Base-by-base conservation (phyloP, 2,329 filamentous ascomycete species). In the Microcyclospora tardicrescens region DNA sequence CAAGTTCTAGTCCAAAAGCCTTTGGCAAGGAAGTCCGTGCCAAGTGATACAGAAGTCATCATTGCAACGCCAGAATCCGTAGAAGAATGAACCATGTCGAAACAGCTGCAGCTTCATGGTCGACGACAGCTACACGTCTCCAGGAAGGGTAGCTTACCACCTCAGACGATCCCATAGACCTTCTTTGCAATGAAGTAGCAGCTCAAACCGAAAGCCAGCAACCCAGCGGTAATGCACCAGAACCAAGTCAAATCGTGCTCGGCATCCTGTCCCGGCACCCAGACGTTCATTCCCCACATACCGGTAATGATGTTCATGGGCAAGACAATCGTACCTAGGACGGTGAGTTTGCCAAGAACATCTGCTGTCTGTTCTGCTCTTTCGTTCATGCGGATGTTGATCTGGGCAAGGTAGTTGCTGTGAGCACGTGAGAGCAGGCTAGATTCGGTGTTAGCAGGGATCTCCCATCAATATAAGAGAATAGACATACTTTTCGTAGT, bases 241-340 rank as follows among this genome's bases (percentile, higher is more conserved):
- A 71, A 71, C 67, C 67, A 69, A 14, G 54, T 61, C 36, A 65
- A 43, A 43, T 54, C 45, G 35, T 81, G 81, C 47, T 93, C 85
- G 42, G 78, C 67, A 34, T 89, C 81, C 60, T 96, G 89, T 2
- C 91, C 91, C 0, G 91, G 91, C 0, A 98, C 91, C 69, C 54
- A 57, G 16, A 59, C 57, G 68, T 98, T 98, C 89, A 96, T 96
- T 37, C 89, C 91, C 87, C 89, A 98, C 53, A 96, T 77, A 50
- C 91, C 91, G 2, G 91, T 96, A 54, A 98, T 89, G 57, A 98
- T 93, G 59, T 98, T 98, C 87, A 98, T 94, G 10, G 91, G 91
- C 40, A 98, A 68, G 2, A 98, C 89, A 50, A 98, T 96, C 5
- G 91, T 98, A 47, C 91, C 91, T 1, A 98, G 71, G 1, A 98